phyloP scores from a whole-genome alignment of 1,284 basidiomycete species.

The Mycosarcoma maydis region DNA sequence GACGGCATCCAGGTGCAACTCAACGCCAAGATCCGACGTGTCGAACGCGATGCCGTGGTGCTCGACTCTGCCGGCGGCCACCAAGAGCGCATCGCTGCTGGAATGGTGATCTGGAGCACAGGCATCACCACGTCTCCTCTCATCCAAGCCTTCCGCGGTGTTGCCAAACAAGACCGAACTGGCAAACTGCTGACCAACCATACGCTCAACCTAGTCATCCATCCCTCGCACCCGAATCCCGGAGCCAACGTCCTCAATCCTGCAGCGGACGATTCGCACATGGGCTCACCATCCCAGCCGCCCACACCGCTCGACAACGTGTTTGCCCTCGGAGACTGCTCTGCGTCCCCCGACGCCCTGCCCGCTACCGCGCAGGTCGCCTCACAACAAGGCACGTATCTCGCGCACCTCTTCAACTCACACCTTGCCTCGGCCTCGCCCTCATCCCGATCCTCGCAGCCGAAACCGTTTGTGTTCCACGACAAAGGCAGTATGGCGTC shows the following conservation, averaged over 20 bases:
- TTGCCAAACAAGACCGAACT: slow-evolving; percentile 75
- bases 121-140: slow-evolving; percentile 83
- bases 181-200: slow-evolving; percentile 71
- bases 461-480: slow-evolving; percentile 73
- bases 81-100: slow-evolving; percentile 60
- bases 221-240: not conserved
- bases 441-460: not conserved
- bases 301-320: slow-evolving; percentile 33
- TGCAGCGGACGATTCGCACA: not conserved
- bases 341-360: too few species aligned
- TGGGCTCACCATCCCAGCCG: too few species aligned
- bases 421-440: not conserved
- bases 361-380: slow-evolving; percentile 68
- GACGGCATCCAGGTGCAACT: slow-evolving; percentile 39
- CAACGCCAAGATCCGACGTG: slow-evolving; percentile 20
- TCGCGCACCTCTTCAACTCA: slow-evolving; percentile 53
- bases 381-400: slow-evolving; percentile 59
- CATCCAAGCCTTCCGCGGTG: slow-evolving; percentile 72
- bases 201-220: slow-evolving; percentile 22
- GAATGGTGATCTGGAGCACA: slow-evolving; percentile 84
- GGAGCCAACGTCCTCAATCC: slow-evolving; percentile 5
- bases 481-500: slow-evolving; percentile 82
- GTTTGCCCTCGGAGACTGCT: slow-evolving; percentile 76
- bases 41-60: slow-evolving; percentile 23
- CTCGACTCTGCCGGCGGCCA: not conserved